Evolutionary conservation across 495 filamentous ascomycete genomes (phyloP).

Genomic region (Penicillium longicatenatum): DNA sequence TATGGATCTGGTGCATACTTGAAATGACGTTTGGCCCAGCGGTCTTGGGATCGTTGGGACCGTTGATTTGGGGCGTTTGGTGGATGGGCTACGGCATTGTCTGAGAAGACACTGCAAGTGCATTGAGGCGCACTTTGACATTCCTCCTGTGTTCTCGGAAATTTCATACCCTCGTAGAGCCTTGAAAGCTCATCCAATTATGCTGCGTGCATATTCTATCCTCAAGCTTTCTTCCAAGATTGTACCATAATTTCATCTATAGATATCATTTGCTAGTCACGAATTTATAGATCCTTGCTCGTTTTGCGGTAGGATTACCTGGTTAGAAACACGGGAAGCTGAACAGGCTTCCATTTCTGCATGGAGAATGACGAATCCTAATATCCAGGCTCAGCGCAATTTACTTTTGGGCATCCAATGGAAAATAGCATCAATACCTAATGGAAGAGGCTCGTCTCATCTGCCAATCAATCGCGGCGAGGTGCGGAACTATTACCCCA

Average conservation of each 20-base stretch:
- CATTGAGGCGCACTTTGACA: neutral
- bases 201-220: neutral
- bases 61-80: constrained; percentile 62
- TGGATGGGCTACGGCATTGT: constrained; percentile 67
- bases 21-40: constrained; percentile 78
- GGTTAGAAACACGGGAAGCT: neutral
- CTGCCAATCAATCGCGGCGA: neutral
- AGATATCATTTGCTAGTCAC: neutral
- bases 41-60: constrained; percentile 54
- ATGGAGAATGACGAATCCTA: neutral
- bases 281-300: no score
- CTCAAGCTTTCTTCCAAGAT: neutral
- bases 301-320: neutral
- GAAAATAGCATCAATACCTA: neutral
- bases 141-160: no score
- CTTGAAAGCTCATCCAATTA: neutral
- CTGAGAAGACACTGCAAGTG: constrained; percentile 14
- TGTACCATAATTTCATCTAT: neutral
- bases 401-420: neutral
- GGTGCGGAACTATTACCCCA: neutral
- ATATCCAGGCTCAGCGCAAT: neutral
- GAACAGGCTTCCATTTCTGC: neutral
- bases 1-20: constrained; percentile 93
- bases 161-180: no score
- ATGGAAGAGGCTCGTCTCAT: neutral